phyloP scores from a whole-genome alignment of 2,329 filamentous ascomycete species.

The Xylariaceae sp. region DNA sequence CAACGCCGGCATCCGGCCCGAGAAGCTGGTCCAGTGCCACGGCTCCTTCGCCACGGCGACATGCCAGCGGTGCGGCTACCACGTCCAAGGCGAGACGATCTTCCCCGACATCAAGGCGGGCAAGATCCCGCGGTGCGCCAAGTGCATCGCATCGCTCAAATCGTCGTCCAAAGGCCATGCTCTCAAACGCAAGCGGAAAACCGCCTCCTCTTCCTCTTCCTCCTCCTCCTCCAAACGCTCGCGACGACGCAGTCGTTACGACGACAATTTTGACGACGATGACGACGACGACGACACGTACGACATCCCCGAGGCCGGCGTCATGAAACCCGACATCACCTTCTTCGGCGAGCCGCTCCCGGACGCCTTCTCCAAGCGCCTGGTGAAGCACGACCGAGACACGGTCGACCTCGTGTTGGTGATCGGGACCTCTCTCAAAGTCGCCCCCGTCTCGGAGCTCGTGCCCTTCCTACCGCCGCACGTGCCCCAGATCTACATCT shows the following conservation, averaged over 20 bases:
- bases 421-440: constrained; percentile 93
- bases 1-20: constrained; percentile 71
- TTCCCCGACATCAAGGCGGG: constrained; percentile 74
- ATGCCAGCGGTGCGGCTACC: constrained; percentile 74
- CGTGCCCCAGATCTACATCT: constrained; percentile 88
- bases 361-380: constrained; percentile 71
- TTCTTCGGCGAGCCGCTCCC: constrained; percentile 94
- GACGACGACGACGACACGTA: constrained; percentile 50
- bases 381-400: constrained; percentile 75
- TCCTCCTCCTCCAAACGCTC: constrained; percentile 25
- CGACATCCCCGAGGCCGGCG: constrained; percentile 62
- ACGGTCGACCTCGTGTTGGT: constrained; percentile 86
- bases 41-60: constrained; percentile 91
- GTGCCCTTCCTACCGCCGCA: constrained; percentile 71
- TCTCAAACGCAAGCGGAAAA: constrained; percentile 51
- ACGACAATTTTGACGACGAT: constrained; percentile 41
- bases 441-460: constrained; percentile 90
- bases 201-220: too few species aligned
- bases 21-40: constrained; percentile 91
- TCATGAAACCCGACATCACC: constrained; percentile 97
- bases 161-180: constrained; percentile 33
- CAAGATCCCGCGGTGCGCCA: constrained; percentile 69
- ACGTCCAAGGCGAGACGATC: constrained; percentile 70
- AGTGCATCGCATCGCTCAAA: constrained; percentile 56
- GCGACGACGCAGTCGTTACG: constrained; percentile 28